Base-by-base conservation (phyloP, 352 stramenopile species). In the Globisporangium cystogenes region DNA sequence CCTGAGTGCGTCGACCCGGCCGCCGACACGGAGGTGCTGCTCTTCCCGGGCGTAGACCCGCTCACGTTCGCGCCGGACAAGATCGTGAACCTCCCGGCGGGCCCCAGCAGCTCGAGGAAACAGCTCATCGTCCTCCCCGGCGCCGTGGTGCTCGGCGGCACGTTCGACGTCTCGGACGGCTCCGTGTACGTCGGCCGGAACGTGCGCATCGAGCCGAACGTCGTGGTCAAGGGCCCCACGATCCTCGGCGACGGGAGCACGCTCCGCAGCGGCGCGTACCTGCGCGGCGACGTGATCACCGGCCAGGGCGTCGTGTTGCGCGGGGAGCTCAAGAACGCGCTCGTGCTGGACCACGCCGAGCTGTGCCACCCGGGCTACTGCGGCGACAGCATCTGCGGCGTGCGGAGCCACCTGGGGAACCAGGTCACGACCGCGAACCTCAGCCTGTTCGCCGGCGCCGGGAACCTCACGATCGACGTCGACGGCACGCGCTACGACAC, bases 371-470 rank as follows among this genome's bases (percentile, higher is more conserved):
- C 79, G 2, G 74, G 79, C 0, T 90, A 93, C 59, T 88, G 74
- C 43, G 79, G 79, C 16, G 82, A 90, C 62, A 87, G 74, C 49
- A 62, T 90, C 33, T 86, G 71, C 23, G 82, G 82, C 4, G 82
- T 76, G 55, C 86, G 83, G 58, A 87, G 76, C 66, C 79, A 92
- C 52, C 89, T 92, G 43, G 82, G 78, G 46, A 92, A 92, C 67
- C 82, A 92, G 56, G 82, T 87, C 26, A 89, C 82, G 29, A 90
- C 82, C 2, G 82, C 82, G 0, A 90, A 92, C 50, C 62, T 92
- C 35, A 82, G 69, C 36, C 56, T 92, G 11, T 68, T 92, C 36
- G 55, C 53, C 20, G 54, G 51, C 39, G 56, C 55, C 29, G 73
- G 5, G 14, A 86, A 55, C 47, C 54, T 65, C 37, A 62, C 36